Base-by-base conservation (phyloP, 2,329 filamentous ascomycete genomes). In the Pseudofabraea citricarpa region DNA sequence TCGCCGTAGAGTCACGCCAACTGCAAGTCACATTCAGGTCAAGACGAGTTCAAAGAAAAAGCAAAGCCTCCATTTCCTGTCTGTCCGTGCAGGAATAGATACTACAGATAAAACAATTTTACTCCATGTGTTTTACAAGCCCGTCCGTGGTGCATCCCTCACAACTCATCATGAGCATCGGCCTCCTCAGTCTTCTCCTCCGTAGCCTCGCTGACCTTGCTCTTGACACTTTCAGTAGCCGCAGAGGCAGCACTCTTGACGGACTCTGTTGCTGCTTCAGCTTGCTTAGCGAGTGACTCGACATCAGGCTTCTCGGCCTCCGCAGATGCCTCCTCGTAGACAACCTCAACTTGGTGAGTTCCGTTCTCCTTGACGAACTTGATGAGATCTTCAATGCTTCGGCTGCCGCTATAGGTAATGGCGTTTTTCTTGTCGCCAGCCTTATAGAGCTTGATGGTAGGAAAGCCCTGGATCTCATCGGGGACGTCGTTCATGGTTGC, bases 391-490 rank as follows among this genome's bases (percentile, higher is more conserved):
- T 95, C 88, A 44, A 96, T 73, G 43, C 89, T 93, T 61, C 93
- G 89, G 53, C 84, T 79, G 58, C 93, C 93, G 53, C 75, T 78
- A 80, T 96, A 98, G 58, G 89, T 88, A 51, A 96, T 69, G 47
- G 93, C 87, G 56, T 81, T 74, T 62, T 78, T 76, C 83, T 98
- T 98, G 69, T 78, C 77, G 61, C 90, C 90, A 58, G 93, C 93
- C 53, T 88, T 81, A 85, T 82, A 98, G 56, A 98, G 81, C 81
- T 97, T 97, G 80, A 98, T 96, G 67, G 93, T 98, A 45, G 93
- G 93, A 85, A 98, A 98, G 53, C 93, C 93, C 69, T 88, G 81
- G 63, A 98, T 89, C 73, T 95, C 88, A 69, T 97, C 91, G 46
- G 93, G 93, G 46, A 97, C 88, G 60, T 98, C 93, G 74, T 98